Evolutionary conservation across 2,329 filamentous ascomycete species (phyloP), one percentile per base, ranked within the genome.

Genomic region (Botrytis pseudocinerea): DNA sequence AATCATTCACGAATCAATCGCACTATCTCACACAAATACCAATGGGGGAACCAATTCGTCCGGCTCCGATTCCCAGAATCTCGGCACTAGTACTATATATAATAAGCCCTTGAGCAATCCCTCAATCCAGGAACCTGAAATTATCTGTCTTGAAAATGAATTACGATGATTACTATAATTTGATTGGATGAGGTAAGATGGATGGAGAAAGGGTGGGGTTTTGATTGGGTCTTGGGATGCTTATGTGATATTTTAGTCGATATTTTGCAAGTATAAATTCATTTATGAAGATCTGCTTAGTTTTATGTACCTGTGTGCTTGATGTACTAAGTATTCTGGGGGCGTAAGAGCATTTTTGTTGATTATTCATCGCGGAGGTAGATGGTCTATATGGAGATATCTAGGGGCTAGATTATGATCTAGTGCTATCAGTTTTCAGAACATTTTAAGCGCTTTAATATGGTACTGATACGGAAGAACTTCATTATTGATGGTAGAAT

Each of bases 211-310:
- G 1, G 38, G 32, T 62, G 38, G 40, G 35, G 42, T 28, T 62
- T 28, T 16, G 22, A 40, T 62, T 35, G 57, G 57, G 32, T 32
- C 20, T 61, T 61, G 32, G 9, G 6, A 38, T 61, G 38, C 60
- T 62, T 42, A 62, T 62, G 60, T 62, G 60, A 62, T 62, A 62
- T 62, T 35, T 42, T 62, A 62, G 35, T 62, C n/a, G 59, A 61
- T 35, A 60, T 60, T 35, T 35, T 8, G 51, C n/a, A 57, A 28
- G 7, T 28, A 16, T n/a, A 28, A 28, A 57, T 28, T 18, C 32
- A 4, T 28, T 57, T 57, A 28, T 28, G 51, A 57, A 57, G 51
- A 57, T 57, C 16, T 18, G 18, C 51, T 28, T 54, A 28, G 16
- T 57, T 18, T 0, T 28, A 7, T 28, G 7, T 18, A 18, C 51